Base-by-base conservation (phyloP, 177 flowering plant genomes). In the Telopea speciosissima region DNA sequence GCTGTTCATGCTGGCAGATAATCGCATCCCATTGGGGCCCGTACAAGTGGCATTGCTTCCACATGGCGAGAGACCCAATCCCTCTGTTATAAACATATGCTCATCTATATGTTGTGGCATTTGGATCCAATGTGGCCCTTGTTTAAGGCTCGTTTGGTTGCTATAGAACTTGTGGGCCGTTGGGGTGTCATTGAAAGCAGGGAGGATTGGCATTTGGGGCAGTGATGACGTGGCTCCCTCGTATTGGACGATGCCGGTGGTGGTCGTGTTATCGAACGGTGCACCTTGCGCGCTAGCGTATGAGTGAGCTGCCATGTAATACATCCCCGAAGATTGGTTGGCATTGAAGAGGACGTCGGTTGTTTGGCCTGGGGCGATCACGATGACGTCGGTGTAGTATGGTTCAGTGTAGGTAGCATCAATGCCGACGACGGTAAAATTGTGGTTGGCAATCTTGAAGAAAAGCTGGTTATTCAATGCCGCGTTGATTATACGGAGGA, bases 351-450 rank as follows among this genome's bases (percentile, higher is more conserved):
- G 80, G 8, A 81, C 85, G 71, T 85, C 89, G 58, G 82, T 76
- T 68, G 93, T 90, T 67, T 90, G 92, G 26, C 96, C 96, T 0
- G 97, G 90, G 16, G 85, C 84, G 1, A 83, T 28, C 16, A 90
- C 73, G 19, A 90, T 70, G 3, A 83, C 82, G 72, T 89, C 90
- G 11, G 91, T 90, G 22, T 58, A 10, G 70, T 83, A 87, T 0
- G 86, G 91, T 0, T 75, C 66, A 21, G 88, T 85, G 84, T 90
- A 90, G 24, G 77, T 11, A 28, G 89, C 92, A 71, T 91, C 97
- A 5, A 85, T 65, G 16, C 83, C 91, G 22, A 91, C 92, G 10
- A 91, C 91, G 0, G 83, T 90, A 68, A 91, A 16, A 1, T 66
- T 82, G 81, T 91, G 97, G 49, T 76, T 56, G 54, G 97, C 94